Percentiles rank a stretch among this genome's conserved stretches.
These are phyloP conservation scores for Penicillium desertorum DNA, from an alignment of 495 filamentous ascomycete species.

Conservation along the genomic window DNA sequence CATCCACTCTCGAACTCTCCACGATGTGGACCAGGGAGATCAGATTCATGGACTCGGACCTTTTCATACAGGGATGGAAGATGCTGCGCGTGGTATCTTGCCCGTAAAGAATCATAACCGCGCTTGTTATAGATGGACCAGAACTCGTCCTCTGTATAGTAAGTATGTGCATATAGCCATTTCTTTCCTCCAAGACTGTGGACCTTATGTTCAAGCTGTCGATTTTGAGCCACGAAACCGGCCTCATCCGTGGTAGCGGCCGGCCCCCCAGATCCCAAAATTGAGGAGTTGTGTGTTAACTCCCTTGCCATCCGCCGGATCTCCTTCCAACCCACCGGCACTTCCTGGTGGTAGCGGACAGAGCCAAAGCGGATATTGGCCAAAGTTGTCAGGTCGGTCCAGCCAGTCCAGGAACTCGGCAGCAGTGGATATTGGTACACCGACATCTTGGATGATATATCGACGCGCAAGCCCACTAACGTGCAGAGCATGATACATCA, in stretches of 20 bases:
- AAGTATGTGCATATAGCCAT: conserved; percentile 59
- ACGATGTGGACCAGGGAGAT: conserved; percentile 16
- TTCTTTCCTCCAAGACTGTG: conserved; percentile 64
- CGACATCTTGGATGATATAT: conserved; percentile 59
- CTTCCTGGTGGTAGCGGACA: conserved; percentile 42
- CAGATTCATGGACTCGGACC: conserved; percentile 38
- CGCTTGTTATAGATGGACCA: conserved; percentile 52
- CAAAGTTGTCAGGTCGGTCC: conserved; percentile 40
- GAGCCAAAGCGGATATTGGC: conserved; percentile 59
- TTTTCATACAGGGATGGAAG: conserved; percentile 56
- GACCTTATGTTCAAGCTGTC: conserved; percentile 63
- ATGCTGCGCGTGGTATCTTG: conserved; percentile 48
- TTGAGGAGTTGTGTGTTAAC: conserved; percentile 45
- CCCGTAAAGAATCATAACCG: conserved; percentile 49
- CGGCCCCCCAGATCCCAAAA: conserved; percentile 56
- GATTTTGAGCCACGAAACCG: conserved; percentile 57
- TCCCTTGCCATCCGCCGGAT: conserved; percentile 20
- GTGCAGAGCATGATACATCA: conserved; percentile 58
- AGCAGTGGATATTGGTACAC: conserved; percentile 48
- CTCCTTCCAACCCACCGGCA: conserved; percentile 14
- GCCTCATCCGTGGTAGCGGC: conserved; percentile 16
- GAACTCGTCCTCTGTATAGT: conserved; percentile 55
- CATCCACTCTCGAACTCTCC: conserved; percentile 17
- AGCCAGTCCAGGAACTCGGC: conserved; percentile 50
- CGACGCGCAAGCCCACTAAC: conserved; percentile 46